phyloP scores from a whole-genome alignment of 2,329 filamentous ascomycete genomes.

The Fonsecaea pugnacius region DNA sequence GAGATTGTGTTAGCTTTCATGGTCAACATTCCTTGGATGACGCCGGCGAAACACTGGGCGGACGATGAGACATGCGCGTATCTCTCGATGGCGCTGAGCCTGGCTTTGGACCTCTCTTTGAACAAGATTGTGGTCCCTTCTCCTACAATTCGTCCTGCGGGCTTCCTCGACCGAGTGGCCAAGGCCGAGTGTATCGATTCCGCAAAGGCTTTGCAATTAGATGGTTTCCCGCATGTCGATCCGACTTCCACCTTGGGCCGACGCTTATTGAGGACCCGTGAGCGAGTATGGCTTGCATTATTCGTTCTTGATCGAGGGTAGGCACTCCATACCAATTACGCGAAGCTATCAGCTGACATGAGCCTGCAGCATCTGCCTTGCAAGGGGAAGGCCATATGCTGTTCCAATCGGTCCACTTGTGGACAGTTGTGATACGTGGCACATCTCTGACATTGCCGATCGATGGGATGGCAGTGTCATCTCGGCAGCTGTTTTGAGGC shows the following conservation, averaged over 20 bases:
- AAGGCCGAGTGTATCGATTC: constrained; percentile 73
- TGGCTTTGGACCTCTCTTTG: constrained; percentile 70
- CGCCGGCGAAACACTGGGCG: constrained; percentile 67
- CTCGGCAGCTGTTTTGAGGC: constrained; percentile 70
- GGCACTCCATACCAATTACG: constrained; percentile 27
- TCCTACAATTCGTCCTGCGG: constrained; percentile 50
- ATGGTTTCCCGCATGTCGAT: constrained; percentile 69
- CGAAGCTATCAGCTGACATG: constrained; percentile 38
- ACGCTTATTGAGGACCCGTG: constrained; percentile 65
- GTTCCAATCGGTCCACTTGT: constrained; percentile 69
- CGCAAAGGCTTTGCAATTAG: constrained; percentile 66
- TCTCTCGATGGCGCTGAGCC: constrained; percentile 69
- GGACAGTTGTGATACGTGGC: constrained; percentile 71
- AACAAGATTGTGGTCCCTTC: constrained; percentile 70
- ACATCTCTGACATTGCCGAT: constrained; percentile 66
- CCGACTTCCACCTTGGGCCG: constrained; percentile 64
- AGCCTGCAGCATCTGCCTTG: constrained; percentile 61
- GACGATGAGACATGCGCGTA: constrained; percentile 76
- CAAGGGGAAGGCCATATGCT: constrained; percentile 70
- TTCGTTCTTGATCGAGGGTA: constrained; percentile 72
- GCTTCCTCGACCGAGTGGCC: constrained; percentile 57
- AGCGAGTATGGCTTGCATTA: constrained; percentile 71
- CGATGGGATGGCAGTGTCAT: constrained; percentile 71
- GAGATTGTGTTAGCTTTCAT: constrained; percentile 77
- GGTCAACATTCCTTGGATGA: constrained; percentile 77